Evolutionary conservation across 225 moss, liverwort and hornwort species (phyloP).

Genomic region (Climacium dendroides): DNA sequence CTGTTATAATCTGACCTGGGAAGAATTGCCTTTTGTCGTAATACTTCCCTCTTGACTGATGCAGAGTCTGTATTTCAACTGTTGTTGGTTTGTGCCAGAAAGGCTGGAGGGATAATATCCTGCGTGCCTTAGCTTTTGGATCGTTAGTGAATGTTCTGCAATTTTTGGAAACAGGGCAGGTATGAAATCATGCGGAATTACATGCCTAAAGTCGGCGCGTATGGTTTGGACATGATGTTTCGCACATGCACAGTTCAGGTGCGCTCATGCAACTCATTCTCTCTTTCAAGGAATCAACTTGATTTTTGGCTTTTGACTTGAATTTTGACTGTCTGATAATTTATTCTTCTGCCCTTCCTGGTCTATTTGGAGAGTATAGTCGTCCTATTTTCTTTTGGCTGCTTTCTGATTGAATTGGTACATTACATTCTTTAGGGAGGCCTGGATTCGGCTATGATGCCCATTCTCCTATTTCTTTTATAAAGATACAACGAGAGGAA

Average conservation of each 20-base stretch:
- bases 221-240: conserved; percentile 88
- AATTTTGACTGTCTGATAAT: not conserved
- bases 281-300: not conserved
- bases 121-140: conserved; percentile 6
- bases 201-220: conserved; percentile 70
- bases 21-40: not conserved
- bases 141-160: conserved; percentile 18
- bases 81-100: conserved; percentile 25
- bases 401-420: not conserved
- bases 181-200: conserved; percentile 88
- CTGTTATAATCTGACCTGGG: not conserved
- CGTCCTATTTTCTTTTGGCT: not conserved
- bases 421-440: not conserved
- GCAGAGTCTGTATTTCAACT: conserved; percentile 6
- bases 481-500: no score
- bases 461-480: not conserved
- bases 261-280: not conserved
- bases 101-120: conserved; percentile 9
- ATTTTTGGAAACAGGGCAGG: conserved; percentile 59
- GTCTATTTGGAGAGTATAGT: not conserved
- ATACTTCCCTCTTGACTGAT: conserved; percentile 4
- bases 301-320: not conserved
- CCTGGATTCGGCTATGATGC: not conserved
- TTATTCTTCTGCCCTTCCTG: not conserved
- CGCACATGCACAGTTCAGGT: conserved; percentile 93